These are phyloP conservation scores for Dioszegia aurantiaca DNA, from an alignment of 768 basidiomycete genomes.

Conservation along the genomic window DNA sequence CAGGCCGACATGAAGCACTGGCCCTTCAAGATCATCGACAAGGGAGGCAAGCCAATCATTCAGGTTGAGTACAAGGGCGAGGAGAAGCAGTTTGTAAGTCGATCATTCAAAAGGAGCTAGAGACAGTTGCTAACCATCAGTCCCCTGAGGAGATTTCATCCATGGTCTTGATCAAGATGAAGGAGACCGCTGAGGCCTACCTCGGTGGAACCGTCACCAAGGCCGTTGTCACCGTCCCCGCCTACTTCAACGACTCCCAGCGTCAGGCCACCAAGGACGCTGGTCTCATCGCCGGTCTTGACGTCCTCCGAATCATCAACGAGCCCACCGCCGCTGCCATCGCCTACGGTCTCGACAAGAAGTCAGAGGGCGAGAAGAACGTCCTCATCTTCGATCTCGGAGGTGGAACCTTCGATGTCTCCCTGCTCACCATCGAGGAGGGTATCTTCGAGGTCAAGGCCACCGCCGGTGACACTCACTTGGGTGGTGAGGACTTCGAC, in stretches of 20 bases:
- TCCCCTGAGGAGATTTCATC: slow-evolving; percentile 91
- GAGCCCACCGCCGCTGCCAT: slow-evolving; percentile 96
- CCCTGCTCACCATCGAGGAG: slow-evolving; percentile 88
- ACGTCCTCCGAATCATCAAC: slow-evolving; percentile 95
- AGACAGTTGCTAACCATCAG: slow-evolving; percentile 53
- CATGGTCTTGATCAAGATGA: slow-evolving; percentile 96
- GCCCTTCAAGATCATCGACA: slow-evolving; percentile 73
- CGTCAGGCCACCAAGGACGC: slow-evolving; percentile 99
- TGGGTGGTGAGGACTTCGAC: slow-evolving; percentile 94
- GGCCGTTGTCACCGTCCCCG: slow-evolving; percentile 96
- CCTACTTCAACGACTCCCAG: slow-evolving; percentile 99
- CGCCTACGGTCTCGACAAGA: slow-evolving; percentile 97
- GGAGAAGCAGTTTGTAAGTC: slow-evolving; percentile 73
- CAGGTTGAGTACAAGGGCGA: slow-evolving; percentile 76
- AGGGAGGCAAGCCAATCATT: slow-evolving; percentile 75
- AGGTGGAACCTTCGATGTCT: slow-evolving; percentile 98
- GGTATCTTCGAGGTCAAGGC: slow-evolving; percentile 87
- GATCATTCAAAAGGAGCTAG: neutral
- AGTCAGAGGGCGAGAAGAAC: slow-evolving; percentile 78
- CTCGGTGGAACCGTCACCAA: slow-evolving; percentile 94
- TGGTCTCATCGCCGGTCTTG: slow-evolving; percentile 88
- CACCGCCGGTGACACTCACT: slow-evolving; percentile 89
- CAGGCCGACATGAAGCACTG: slow-evolving; percentile 59
- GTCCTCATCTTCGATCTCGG: slow-evolving; percentile 98
- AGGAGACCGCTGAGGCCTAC: slow-evolving; percentile 98